Percentiles rank a stretch among this genome's conserved stretches.
Evolutionary conservation across 805 yeast species (phyloP).

Genomic region (Candida succiphila): DNA sequence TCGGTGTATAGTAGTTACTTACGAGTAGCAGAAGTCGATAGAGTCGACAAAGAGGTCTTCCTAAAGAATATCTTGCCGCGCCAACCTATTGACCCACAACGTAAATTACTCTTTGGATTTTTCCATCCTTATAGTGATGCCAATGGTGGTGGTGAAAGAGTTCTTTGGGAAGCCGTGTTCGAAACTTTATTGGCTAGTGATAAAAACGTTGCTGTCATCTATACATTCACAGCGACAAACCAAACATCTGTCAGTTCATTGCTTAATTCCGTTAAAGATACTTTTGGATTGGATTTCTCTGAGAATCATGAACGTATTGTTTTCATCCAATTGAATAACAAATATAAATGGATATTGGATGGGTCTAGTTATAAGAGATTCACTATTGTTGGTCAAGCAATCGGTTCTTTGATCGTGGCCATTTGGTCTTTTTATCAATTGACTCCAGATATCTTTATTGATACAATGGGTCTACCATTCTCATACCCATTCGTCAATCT

Average conservation of each 20-base stretch:
- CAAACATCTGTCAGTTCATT: slow-evolving; percentile 15
- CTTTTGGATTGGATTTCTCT: slow-evolving; percentile 18
- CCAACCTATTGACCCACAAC: slow-evolving; percentile 24
- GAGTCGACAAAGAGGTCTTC: slow-evolving; percentile 7
- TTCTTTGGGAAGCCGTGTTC: slow-evolving; percentile 87
- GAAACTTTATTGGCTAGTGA: slow-evolving; percentile 45
- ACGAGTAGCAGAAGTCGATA: slow-evolving; percentile 19
- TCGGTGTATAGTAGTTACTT: slow-evolving; percentile 5
- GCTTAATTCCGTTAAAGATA: slow-evolving; percentile 12
- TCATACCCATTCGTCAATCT: slow-evolving; percentile 56
- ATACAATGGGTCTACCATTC: slow-evolving; percentile 92
- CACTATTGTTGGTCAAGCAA: slow-evolving; percentile 80
- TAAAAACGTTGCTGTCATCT: slow-evolving; percentile 52
- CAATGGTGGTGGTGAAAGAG: slow-evolving; percentile 98
- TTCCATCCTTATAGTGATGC: slow-evolving; percentile 95
- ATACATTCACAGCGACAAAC: slow-evolving; percentile 27
- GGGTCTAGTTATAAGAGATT: slow-evolving; percentile 65
- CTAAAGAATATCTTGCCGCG: slow-evolving; percentile 19
- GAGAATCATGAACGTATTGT: slow-evolving; percentile 18
- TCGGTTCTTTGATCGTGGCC: slow-evolving; percentile 65
- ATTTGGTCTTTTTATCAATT: slow-evolving; percentile 60
- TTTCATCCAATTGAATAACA: slow-evolving; percentile 20
- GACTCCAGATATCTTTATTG: slow-evolving; percentile 85
- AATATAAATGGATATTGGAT: slow-evolving; percentile 47
- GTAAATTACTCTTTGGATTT: slow-evolving; percentile 59